A percentile compares a stretch with the other conserved stretches of the same genome.
Evolutionary conservation across 2,329 filamentous ascomycete species (phyloP).

Genomic region (Xylogone sp.): DNA sequence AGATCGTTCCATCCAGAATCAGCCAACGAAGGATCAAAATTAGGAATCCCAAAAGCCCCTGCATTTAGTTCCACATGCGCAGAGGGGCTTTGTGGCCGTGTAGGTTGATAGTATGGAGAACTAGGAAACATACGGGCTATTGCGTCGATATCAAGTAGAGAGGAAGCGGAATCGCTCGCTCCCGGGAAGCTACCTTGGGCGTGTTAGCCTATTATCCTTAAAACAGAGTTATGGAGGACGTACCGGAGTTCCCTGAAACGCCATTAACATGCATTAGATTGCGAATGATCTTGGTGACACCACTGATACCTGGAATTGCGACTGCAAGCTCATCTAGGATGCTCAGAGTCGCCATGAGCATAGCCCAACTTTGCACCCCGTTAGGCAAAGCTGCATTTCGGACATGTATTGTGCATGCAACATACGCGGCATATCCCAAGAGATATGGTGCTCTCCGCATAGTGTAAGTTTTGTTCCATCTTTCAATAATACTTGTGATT

Average conservation of each 20-base stretch:
- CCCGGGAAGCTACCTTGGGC: background rate
- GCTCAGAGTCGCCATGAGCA: background rate
- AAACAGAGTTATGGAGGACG: background rate
- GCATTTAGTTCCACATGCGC: background rate
- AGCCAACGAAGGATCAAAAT: background rate
- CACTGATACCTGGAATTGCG: background rate
- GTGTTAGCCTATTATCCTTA: background rate
- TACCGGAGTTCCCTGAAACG: background rate
- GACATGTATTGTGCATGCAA: conserved; percentile 42
- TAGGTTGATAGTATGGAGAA: background rate
- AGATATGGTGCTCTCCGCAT: conserved; percentile 49
- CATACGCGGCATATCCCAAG: conserved; percentile 52
- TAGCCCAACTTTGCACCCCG: background rate
- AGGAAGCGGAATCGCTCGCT: background rate
- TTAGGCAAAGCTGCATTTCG: conserved; percentile 43
- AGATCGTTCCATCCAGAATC: background rate
- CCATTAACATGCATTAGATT: background rate
- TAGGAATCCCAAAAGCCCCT: background rate
- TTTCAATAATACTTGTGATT: conserved; percentile 15
- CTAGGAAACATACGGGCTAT: background rate
- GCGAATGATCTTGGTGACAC: background rate
- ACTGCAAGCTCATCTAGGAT: background rate
- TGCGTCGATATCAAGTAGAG: background rate
- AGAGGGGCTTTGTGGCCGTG: background rate
- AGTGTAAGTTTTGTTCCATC: conserved; percentile 39